Evolutionary conservation across 2,329 filamentous ascomycete genomes (phyloP), one percentile per base, ranked within the genome.

Genomic region (Coniella vitis): DNA sequence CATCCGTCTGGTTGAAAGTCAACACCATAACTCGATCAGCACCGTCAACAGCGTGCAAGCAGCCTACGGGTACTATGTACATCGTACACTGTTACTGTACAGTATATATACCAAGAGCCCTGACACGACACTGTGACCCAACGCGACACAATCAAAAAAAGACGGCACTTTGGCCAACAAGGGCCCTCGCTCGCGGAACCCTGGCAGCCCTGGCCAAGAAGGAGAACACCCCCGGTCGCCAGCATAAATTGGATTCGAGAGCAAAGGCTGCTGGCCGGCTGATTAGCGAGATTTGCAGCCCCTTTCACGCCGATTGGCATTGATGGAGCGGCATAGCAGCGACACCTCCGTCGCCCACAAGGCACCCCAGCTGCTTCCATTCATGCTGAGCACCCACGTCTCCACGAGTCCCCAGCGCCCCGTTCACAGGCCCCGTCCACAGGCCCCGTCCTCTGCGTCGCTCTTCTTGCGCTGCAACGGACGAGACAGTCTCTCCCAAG

Each of bases 271-370:
- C 57, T 47, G 59, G 59, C 57, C 58, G 59, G 58, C 57, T 59
- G 60, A 57, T 65, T 69, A 69, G 66, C 65, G 67, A 70, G 58
- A 70, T 69, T 70, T 62, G 60, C 59, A 54, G 54, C 60, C 59
- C 61, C 62, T 61, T 61, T 63, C 64, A 65, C 51, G 34, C 47
- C 46, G 38, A 39, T 25, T 32, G 22, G 19, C 40, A 42, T 42
- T 42, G 29, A 40, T 47, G 20, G 17, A 47, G 22, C 45, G 37
- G 45, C 45, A 47, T 55, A 57, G 59, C 53, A 58, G 59, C 53
- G 48, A 44, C 20, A 42, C 4, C 16, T 42, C 56, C 55, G 4
- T n/a, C 16, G 16, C 13, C 58, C 57, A 54, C 57, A 59, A 52
- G n/a, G 4, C 16, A 39, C 58, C 61, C 61, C 55, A 53, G 60